Percentiles rank a stretch among this genome's conserved stretches.
Evolutionary conservation across 2,329 filamentous ascomycete genomes (phyloP).

Genomic region (Aspergillus arachidicola): DNA sequence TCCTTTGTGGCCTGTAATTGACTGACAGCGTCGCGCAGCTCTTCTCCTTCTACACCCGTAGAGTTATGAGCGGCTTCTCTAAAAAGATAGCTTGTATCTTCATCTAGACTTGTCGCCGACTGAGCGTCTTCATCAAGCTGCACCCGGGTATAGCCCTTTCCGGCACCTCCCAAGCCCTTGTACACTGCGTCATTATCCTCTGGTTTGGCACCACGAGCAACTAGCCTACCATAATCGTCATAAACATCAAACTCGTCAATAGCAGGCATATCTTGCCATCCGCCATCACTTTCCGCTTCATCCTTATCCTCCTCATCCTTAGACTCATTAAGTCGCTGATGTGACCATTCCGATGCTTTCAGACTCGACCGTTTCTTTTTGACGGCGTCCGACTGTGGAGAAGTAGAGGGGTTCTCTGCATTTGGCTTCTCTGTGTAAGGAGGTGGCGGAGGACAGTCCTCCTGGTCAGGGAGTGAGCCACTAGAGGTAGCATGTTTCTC

Average conservation of each 20-base stretch:
- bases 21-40: constrained; percentile 79
- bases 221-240: constrained; percentile 84
- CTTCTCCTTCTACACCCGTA: constrained; percentile 69
- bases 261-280: constrained; percentile 93
- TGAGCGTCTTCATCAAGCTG: constrained; percentile 91
- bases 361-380: constrained; percentile 29
- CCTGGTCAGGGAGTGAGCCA: neutral
- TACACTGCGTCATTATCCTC: constrained; percentile 73
- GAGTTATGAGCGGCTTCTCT: constrained; percentile 70
- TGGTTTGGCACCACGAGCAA: constrained; percentile 77
- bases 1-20: constrained; percentile 97
- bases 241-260: constrained; percentile 94
- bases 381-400: constrained; percentile 18
- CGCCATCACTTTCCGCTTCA: constrained; percentile 58
- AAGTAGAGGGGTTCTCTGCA: constrained; percentile 7
- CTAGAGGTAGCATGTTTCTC: constrained; percentile 10
- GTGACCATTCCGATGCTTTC: constrained; percentile 80
- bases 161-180: constrained; percentile 78
- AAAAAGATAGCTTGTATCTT: constrained; percentile 95
- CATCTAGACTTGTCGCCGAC: constrained; percentile 93
- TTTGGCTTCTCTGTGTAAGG: constrained; percentile 20
- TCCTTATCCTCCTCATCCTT: constrained; percentile 38
- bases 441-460: constrained; percentile 16
- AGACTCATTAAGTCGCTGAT: constrained; percentile 72
- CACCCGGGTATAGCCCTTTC: constrained; percentile 94